These are phyloP conservation scores for Metschnikowia bowlesiae DNA, from an alignment of 805 yeast genomes.

Conservation along the genomic window DNA sequence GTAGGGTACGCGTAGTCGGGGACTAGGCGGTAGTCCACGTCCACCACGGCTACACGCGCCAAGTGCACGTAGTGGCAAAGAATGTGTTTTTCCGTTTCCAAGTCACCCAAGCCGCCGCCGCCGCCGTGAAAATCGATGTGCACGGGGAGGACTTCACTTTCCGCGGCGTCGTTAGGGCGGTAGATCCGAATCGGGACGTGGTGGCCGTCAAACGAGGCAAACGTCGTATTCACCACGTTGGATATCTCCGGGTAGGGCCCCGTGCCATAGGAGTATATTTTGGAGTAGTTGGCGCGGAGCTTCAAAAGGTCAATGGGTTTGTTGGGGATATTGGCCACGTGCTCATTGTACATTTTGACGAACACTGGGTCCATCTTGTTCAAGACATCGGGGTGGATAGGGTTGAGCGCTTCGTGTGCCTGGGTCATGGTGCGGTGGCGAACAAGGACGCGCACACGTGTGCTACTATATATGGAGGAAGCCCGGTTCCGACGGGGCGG, in stretches of 20 bases:
- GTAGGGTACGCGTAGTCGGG: constrained; percentile 27
- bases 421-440: not conserved
- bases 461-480: no score
- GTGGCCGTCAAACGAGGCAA: constrained; percentile 18
- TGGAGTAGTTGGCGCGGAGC: constrained; percentile 22
- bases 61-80: constrained; percentile 15
- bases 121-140: constrained; percentile 32
- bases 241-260: constrained; percentile 20
- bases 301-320: constrained; percentile 17
- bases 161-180: constrained; percentile 21
- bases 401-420: constrained; percentile 6
- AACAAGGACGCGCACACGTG: no score
- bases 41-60: constrained; percentile 24
- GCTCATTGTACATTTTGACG: constrained; percentile 20
- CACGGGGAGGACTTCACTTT: constrained; percentile 20
- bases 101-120: constrained; percentile 30
- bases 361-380: constrained; percentile 22
- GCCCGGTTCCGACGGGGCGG: no score
- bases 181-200: constrained; percentile 23
- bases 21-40: constrained; percentile 27
- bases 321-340: constrained; percentile 17
- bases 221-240: constrained; percentile 3
- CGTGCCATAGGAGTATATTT: constrained; percentile 22
- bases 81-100: constrained; percentile 25
- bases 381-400: constrained; percentile 5